phyloP scores from a whole-genome alignment of 192 early-diverging fungal species.

The Podila clonocystis region DNA sequence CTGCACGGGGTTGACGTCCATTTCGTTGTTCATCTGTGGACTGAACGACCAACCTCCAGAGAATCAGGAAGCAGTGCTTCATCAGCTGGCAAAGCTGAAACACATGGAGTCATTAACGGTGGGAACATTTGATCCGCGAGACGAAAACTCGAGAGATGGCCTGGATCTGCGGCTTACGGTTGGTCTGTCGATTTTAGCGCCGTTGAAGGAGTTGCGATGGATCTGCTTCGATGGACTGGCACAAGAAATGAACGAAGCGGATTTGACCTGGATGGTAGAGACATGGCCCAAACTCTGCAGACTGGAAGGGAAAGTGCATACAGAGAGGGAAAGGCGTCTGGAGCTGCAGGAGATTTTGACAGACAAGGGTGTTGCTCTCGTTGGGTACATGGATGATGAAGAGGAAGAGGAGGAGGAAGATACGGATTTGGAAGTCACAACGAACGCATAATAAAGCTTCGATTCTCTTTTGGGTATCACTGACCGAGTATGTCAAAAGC shows the following conservation, averaged over 20 bases:
- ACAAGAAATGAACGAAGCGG: conserved; percentile 15
- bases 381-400: conserved; percentile 6
- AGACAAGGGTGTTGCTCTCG: neutral
- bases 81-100: conserved; percentile 11
- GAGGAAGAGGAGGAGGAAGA: neutral
- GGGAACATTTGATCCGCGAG: neutral
- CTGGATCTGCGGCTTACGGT: conserved; percentile 5
- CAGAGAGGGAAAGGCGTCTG: neutral
- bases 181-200: conserved; percentile 2
- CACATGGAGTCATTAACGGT: conserved; percentile 8
- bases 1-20: neutral
- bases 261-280: conserved; percentile 22
- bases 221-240: conserved; percentile 23
- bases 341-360: conserved; percentile 9
- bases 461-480: too few species aligned
- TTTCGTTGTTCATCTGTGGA: conserved; percentile 18
- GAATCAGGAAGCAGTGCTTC: neutral
- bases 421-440: too few species aligned
- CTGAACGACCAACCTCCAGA: conserved; percentile 3
- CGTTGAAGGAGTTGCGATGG: neutral
- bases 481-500: too few species aligned
- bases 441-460: too few species aligned
- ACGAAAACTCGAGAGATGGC: conserved; percentile 10
- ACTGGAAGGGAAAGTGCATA: conserved; percentile 16
- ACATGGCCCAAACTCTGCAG: conserved; percentile 10